Percentiles rank a stretch among this genome's conserved stretches.
Evolutionary conservation across 202 grass and related monocot species (phyloP).

Genomic region (Alloteropsis angusta): DNA sequence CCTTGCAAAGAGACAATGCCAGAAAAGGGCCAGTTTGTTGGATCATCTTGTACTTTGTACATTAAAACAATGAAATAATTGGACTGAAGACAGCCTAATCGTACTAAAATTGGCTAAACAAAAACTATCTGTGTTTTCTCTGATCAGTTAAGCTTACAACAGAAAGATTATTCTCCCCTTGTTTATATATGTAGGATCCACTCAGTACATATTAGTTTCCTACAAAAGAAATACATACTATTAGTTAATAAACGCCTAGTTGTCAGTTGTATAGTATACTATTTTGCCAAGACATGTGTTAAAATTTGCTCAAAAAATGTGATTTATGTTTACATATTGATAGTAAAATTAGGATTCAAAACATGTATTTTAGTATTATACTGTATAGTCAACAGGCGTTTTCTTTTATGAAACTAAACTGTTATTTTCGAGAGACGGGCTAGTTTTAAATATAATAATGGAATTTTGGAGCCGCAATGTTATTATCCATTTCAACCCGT

Average conservation of each 20-base stretch:
- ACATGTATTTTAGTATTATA: no score
- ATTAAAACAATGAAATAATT: not conserved
- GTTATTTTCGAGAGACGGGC: no score
- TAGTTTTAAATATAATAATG: no score
- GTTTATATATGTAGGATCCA: not conserved
- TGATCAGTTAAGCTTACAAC: not conserved
- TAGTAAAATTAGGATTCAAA: no score
- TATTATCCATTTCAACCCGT: no score
- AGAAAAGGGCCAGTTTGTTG: not conserved
- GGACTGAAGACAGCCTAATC: not conserved
- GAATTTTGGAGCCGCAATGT: no score
- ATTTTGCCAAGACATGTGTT: no score
- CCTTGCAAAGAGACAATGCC: not conserved
- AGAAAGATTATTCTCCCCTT: not conserved
- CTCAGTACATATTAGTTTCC: not conserved
- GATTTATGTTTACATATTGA: no score
- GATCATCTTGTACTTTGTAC: not conserved
- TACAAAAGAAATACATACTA: no score
- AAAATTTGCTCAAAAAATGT: no score
- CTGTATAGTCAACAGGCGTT: no score
- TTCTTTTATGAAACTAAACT: no score
- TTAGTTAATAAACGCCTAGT: not conserved
- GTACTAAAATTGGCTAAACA: not conserved
- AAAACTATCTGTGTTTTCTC: not conserved
- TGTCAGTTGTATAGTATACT: not conserved